These are phyloP conservation scores for Pseudogymnoascus sp. DNA, from an alignment of 2,329 filamentous ascomycete genomes.

Conservation along the genomic window DNA sequence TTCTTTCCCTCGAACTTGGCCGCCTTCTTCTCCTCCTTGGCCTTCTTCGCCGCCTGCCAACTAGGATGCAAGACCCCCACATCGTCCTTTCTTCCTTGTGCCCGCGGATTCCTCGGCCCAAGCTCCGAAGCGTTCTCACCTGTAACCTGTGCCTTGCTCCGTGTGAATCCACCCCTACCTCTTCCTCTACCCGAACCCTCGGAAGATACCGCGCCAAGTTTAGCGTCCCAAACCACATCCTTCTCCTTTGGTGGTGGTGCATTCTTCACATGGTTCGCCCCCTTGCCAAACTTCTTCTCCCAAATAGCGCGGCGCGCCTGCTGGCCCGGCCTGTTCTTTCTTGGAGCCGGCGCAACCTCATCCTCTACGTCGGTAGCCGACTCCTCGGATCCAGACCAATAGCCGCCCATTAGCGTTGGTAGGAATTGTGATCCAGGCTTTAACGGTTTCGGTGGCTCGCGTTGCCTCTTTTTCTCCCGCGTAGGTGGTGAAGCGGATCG, in stretches of 20 bases:
- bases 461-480: constrained; percentile 18
- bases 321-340: constrained; percentile 71
- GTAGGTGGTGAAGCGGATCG: constrained; percentile 11
- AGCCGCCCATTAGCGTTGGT: constrained; percentile 69
- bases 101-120: constrained; percentile 20
- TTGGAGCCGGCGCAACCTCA: constrained; percentile 41
- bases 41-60: constrained; percentile 50
- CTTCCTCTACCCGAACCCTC: constrained; percentile 8
- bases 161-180: constrained; percentile 12
- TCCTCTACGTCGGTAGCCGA: constrained; percentile 56
- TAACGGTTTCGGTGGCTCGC: constrained; percentile 11
- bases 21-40: constrained; percentile 47
- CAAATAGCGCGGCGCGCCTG: constrained; percentile 68
- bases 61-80: constrained; percentile 50
- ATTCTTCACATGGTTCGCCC: constrained; percentile 39
- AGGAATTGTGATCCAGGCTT: constrained; percentile 50
- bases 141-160: constrained; percentile 13
- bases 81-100: constrained; percentile 37
- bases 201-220: constrained; percentile 40
- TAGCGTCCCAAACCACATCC: constrained; percentile 50
- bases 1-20: constrained; percentile 48
- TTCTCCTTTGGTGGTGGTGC: constrained; percentile 23
- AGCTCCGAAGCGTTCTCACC: constrained; percentile 23
- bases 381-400: constrained; percentile 67
- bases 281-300: constrained; percentile 69